Evolutionary conservation across 148 eudicot species (phyloP), one percentile per base, ranked within the genome.

Genomic region (Rhododendron williamsianum): DNA sequence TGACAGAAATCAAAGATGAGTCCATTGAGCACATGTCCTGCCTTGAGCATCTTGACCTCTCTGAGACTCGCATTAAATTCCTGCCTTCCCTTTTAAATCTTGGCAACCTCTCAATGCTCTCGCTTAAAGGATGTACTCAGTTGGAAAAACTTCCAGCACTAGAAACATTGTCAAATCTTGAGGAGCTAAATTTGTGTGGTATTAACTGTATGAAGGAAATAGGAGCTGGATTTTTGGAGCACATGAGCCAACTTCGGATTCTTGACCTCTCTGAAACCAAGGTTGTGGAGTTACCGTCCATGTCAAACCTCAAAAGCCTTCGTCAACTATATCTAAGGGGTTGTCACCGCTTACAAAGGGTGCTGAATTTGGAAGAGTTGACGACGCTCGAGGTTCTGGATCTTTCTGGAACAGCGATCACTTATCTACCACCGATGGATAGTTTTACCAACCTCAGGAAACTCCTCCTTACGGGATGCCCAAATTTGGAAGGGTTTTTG

Each of bases 211-310:
- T 82, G 41, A 18, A 16, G 38, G 69, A 85, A 5, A 56, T 33
- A 23, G 65, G 54, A 8, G 80, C 72, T 41, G 82, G 49, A 8
- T 88, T 90, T 72, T 69, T 87, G 81, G 56, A 76, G n/a, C 67
- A 33, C 48, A 81, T 77, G 27, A 63, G 45, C 46, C 46, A 27
- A 46, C 89, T 90, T 83, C 77, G 13, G 52, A 83, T 80, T 74
- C 86, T 87, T n/a, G 85, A 89, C 84, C 86, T 87, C 12, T 89
- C 89, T 19, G 85, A 85, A 3, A 88, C 89, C 33, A n/a, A 3
- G 18, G 27, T 88, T 69, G 41, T 48, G 43, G 1, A 71, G 36
- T 71, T 90, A 77, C 89, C 89, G 56, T 52, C 84, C 83, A 60
- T 88, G 54, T 85, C 87, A 79, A 82, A 77, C 7, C 90, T 90